Percentiles rank a stretch among this genome's conserved stretches.
phyloP scores from a whole-genome alignment of 495 filamentous ascomycete species.

The Penicillium steckii region DNA sequence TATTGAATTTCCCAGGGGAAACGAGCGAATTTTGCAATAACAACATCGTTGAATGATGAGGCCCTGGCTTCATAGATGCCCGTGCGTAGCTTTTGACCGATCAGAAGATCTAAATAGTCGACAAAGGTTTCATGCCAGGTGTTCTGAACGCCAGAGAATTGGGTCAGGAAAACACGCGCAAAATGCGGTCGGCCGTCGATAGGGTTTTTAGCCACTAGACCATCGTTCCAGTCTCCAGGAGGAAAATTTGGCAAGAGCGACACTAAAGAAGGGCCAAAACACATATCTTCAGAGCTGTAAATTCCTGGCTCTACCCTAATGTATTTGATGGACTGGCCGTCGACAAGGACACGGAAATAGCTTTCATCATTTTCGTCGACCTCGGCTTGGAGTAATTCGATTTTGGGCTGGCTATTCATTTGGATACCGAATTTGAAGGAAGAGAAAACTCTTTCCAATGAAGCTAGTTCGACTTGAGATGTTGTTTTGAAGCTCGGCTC shows the following conservation, averaged over 20 bases:
- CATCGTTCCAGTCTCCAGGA: conserved; percentile 28
- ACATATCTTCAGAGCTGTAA: conserved; percentile 32
- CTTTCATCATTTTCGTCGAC: conserved; percentile 26
- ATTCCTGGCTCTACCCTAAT: conserved; percentile 32
- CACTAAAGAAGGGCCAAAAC: conserved; percentile 28
- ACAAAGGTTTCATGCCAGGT: conserved; percentile 24
- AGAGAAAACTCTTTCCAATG: too few relatives aligned
- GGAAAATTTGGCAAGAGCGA: conserved; percentile 19
- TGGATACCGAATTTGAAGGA: not conserved
- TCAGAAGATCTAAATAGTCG: conserved; percentile 22
- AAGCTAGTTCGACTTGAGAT: too few relatives aligned
- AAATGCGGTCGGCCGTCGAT: conserved; percentile 21
- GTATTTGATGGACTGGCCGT: conserved; percentile 31
- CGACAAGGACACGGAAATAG: conserved; percentile 30
- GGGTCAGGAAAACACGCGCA: conserved; percentile 8
- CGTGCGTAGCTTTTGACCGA: conserved; percentile 18
- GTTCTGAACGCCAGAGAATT: conserved; percentile 18
- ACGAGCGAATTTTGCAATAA: conserved; percentile 41
- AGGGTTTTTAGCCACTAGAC: conserved; percentile 14
- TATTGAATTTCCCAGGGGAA: conserved; percentile 41
- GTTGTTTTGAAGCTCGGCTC: too few relatives aligned
- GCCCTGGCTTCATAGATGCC: conserved; percentile 24
- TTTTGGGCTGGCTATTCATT: conserved; percentile 14
- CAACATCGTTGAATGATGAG: conserved; percentile 21
- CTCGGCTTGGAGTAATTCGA: conserved; percentile 27